Conservation (phyloP, 1,139 yeast genomes). For the Hemisphaericaspora xylanilytica region DNA sequence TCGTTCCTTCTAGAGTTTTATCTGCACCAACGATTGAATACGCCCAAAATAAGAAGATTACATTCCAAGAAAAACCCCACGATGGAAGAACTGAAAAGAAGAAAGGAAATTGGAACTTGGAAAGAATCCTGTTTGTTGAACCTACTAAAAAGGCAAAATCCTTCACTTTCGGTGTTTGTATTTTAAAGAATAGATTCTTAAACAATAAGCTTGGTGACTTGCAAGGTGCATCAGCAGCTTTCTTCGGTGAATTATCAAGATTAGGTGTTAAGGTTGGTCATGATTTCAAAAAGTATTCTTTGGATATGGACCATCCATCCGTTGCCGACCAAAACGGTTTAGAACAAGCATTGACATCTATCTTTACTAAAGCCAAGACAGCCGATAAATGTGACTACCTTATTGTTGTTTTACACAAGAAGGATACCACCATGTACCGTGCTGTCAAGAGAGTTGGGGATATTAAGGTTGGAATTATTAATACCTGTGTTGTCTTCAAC, state of each 20-base stretch:
- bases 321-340: slow-evolving; percentile 7
- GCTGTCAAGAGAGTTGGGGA: slow-evolving; percentile 14
- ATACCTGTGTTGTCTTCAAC: slow-evolving; percentile 13
- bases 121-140: slow-evolving; percentile 10
- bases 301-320: slow-evolving; percentile 10
- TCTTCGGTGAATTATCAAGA: slow-evolving; percentile 11
- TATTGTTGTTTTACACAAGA: slow-evolving; percentile 11
- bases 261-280: slow-evolving; percentile 10
- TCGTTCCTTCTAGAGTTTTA: slow-evolving; percentile 14
- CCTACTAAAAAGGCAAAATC: slow-evolving; percentile 7
- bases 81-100: slow-evolving; percentile 13
- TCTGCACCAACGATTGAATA: slow-evolving; percentile 14
- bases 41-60: slow-evolving; percentile 8
- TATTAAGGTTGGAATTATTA: slow-evolving; percentile 13
- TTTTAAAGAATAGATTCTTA: slow-evolving; percentile 8
- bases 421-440: slow-evolving; percentile 12
- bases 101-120: slow-evolving; percentile 16
- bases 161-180: slow-evolving; percentile 12
- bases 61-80: slow-evolving; percentile 7
- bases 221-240: slow-evolving; percentile 8
- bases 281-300: slow-evolving; percentile 9
- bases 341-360: slow-evolving; percentile 5
- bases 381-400: slow-evolving; percentile 13
- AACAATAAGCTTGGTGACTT: slow-evolving; percentile 9
- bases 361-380: slow-evolving; percentile 10